Evolutionary conservation across 371 early-diverging fungal species (phyloP).

Genomic region (Rhizopus stolonifer): DNA sequence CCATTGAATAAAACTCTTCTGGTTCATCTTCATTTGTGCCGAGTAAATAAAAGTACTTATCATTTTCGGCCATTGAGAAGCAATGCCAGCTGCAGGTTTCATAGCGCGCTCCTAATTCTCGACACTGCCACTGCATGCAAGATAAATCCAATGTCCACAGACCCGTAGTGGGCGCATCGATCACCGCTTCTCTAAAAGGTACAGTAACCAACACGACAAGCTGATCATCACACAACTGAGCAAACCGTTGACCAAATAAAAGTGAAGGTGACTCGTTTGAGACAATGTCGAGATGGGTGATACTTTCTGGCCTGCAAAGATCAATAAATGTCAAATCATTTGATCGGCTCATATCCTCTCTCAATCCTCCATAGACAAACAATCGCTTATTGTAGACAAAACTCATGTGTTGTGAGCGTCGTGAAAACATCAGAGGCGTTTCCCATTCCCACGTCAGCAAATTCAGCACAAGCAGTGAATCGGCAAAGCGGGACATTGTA

Average conservation of each 20-base stretch:
- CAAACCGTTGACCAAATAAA: slow-evolving; percentile 61
- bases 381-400: slow-evolving; percentile 58
- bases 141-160: slow-evolving; percentile 65
- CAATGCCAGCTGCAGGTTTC: slow-evolving; percentile 63
- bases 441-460: slow-evolving; percentile 67
- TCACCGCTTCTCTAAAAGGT: slow-evolving; percentile 34
- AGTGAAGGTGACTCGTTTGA: slow-evolving; percentile 58
- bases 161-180: slow-evolving; percentile 44
- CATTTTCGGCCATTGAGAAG: slow-evolving; percentile 63
- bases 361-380: slow-evolving; percentile 67
- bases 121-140: slow-evolving; percentile 64
- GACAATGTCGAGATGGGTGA: slow-evolving; percentile 53
- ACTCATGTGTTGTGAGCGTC: slow-evolving; percentile 61
- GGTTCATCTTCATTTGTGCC: slow-evolving; percentile 56
- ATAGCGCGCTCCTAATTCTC: slow-evolving; percentile 52
- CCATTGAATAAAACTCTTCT: slow-evolving; percentile 60
- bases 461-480: slow-evolving; percentile 60
- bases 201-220: slow-evolving; percentile 63
- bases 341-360: slow-evolving; percentile 64
- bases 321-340: slow-evolving; percentile 62
- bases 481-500: slow-evolving; percentile 27
- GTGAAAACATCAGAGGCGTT: slow-evolving; percentile 53
- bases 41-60: slow-evolving; percentile 55
- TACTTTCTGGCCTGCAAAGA: slow-evolving; percentile 20
- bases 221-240: slow-evolving; percentile 64